Evolutionary conservation across 208 protist genomes (phyloP), one percentile per base, ranked within the genome.

Genomic region (Wallacemonas rigidus): DNA sequence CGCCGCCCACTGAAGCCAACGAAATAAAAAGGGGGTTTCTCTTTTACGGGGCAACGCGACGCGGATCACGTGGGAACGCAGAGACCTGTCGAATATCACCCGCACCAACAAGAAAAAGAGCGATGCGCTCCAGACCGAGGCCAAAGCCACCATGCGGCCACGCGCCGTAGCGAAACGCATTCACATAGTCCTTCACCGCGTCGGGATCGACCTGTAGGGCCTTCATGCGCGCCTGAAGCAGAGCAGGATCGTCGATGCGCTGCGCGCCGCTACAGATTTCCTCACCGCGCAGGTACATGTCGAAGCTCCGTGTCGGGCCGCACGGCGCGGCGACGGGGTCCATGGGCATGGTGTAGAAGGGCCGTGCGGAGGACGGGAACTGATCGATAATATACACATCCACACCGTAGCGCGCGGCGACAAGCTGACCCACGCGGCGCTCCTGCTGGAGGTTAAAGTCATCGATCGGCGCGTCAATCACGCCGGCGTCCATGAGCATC

Each of bases 341-440:
- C 1, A 83, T 44, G 38, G 98, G 96, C 98, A 99, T 99, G 26
- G 99, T 99, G 90, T 99, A 99, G 92, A 99, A 99, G 45, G 99
- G 99, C 14, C 99, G 86, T 3, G 95, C 79, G 12, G 71, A 54
- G 1, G 84, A 45, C 2, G 99, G 98, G 88, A 98, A 99, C 72
- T 97, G 92, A 82, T 99, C 98, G 6, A 99, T 70, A 35, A 99
- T 93, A 89, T 98, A 99, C 54, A 99, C 94, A 77, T 99, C 99
- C 1, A 98, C 98, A 43, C 88, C 89, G 85, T 99, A 99, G 69
- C 99, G 98, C 40, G 91, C 76, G 67, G 92, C 93, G 5, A 99
- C 85, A n/a, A 99, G 82, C 53, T 83, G 57, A 35, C 98, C 98
- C 1, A 99, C 85, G 2, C 71, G 65, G 41, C 93, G 93, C 83